phyloP scores from a whole-genome alignment of 805 yeast species.

The Osmozyma mogii region DNA sequence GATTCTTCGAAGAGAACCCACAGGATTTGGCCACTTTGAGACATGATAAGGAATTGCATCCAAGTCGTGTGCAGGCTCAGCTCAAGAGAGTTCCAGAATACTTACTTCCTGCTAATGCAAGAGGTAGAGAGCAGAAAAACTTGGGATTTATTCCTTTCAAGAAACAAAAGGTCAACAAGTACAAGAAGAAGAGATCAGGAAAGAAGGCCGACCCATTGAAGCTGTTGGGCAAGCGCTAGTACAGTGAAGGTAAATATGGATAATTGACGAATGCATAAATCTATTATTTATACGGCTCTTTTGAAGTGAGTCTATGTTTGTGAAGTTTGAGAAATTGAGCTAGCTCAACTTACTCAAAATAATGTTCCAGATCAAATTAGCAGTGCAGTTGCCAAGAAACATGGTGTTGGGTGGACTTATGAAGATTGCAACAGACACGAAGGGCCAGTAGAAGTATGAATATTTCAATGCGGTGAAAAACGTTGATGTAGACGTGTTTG shows the following conservation, averaged over 20 bases:
- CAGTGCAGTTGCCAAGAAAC: constrained; percentile 52
- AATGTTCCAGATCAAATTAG: constrained; percentile 49
- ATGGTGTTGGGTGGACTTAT: constrained; percentile 41
- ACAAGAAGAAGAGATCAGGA: constrained; percentile 28
- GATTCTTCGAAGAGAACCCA: constrained; percentile 96
- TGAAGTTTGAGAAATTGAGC: no score
- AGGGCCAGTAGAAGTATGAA: constrained; percentile 54
- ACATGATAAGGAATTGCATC: constrained; percentile 85
- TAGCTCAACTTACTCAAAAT: no score
- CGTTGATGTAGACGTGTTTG: constrained; percentile 22
- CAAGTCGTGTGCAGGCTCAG: constrained; percentile 74
- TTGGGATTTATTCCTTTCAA: constrained; percentile 71
- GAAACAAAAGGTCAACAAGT: constrained; percentile 41
- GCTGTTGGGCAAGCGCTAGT: constrained; percentile 22
- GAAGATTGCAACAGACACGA: constrained; percentile 45
- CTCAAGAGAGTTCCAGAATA: constrained; percentile 91
- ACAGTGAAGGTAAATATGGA: no score
- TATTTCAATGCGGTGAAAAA: constrained; percentile 42
- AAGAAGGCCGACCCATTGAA: constrained; percentile 61
- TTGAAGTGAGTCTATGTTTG: no score
- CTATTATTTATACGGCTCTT: no score
- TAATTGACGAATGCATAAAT: no score
- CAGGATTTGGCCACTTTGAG: constrained; percentile 83
- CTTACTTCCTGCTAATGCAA: constrained; percentile 71
- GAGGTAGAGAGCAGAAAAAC: constrained; percentile 43